Evolutionary conservation across 176 grass and related monocot genomes (phyloP).

Genomic region (Dactylis glomerata): DNA sequence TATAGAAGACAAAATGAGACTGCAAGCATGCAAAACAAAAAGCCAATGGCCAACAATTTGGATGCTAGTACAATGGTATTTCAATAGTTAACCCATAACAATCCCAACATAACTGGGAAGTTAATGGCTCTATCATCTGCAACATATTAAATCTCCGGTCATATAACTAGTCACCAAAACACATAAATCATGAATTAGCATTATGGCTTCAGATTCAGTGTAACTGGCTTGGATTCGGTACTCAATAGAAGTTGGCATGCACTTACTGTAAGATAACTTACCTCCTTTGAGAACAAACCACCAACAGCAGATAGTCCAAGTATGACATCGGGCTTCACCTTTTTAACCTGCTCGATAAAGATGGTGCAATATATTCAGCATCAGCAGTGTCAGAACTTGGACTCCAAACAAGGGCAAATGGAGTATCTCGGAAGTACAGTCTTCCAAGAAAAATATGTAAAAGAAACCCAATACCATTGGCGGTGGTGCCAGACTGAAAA

Average conservation of each 20-base stretch:
- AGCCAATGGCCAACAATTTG: conserved; percentile 5
- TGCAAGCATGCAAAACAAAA: neutral
- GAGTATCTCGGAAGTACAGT: neutral
- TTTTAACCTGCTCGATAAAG: conserved; percentile 69
- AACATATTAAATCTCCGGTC: neutral
- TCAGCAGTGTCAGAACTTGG: neutral
- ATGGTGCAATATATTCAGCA: conserved; percentile 9
- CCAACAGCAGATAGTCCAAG: conserved; percentile 99
- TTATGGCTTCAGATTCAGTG: neutral
- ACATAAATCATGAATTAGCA: conserved; percentile 25
- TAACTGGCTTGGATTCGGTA: neutral
- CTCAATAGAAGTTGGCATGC: neutral
- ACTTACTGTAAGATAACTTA: conserved; percentile 34
- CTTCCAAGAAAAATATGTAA: neutral
- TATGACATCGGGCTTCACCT: conserved; percentile 94
- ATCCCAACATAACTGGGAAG: neutral
- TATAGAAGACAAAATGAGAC: conserved; percentile 6
- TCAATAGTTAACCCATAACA: neutral
- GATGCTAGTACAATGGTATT: neutral
- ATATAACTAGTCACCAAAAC: conserved; percentile 2
- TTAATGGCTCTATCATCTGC: neutral
- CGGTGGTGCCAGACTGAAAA: neutral
- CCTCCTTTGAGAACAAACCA: conserved; percentile 92
- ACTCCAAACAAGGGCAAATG: conserved; percentile 1
- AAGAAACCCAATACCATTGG: neutral